Evolutionary conservation across 768 basidiomycete genomes (phyloP), one percentile per base, ranked within the genome.

Genomic region (Tricholoma hemisulphureum): DNA sequence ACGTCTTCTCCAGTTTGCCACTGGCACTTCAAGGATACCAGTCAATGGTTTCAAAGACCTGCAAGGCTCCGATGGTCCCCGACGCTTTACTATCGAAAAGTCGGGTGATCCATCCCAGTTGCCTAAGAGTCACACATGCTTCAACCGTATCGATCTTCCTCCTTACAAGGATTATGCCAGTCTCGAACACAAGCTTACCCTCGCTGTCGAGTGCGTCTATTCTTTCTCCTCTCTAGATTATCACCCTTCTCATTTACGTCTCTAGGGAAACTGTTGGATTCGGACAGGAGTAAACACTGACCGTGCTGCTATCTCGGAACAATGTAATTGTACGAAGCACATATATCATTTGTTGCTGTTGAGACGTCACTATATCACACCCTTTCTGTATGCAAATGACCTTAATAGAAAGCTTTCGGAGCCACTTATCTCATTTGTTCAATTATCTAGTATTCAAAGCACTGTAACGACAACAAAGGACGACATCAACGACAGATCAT

Each of bases 1-100:
- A 13, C 91, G 96, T 29, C 75, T 98, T 52, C 77, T 98, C 54
- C 96, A 98, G 73, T 99, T 99, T 70, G 94, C 95, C 6, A 98
- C 95, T 20, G 95, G 95, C 20, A 98, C 95, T 10, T 95, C 93
- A 11, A 89, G 96, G 61, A 95, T 97, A 61, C 96, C 96, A 13
- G 96, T 97, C 74, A 97, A 96, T 67, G 97, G 97, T 0, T 98
- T 98, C 83, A 98, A 97, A 73, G 97, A 98, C 66, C 75, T 98
- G 16, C 97, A 98, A 75, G 97, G 97, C 16, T 96, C 94, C 2
- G 97, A 99, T 71, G 97, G 96, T 9, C 96, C 95, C 21, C 80
- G 96, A 50, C 83, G 96, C 48, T 99, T 99, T 75, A 99, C 97
- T 7, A 98, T 99, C 68, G 97, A 99, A 75, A 98, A 98, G 77